These are phyloP conservation scores for Paramecium pentaurelia DNA, from an alignment of 73 alveolate genomes.

Conservation along the genomic window DNA sequence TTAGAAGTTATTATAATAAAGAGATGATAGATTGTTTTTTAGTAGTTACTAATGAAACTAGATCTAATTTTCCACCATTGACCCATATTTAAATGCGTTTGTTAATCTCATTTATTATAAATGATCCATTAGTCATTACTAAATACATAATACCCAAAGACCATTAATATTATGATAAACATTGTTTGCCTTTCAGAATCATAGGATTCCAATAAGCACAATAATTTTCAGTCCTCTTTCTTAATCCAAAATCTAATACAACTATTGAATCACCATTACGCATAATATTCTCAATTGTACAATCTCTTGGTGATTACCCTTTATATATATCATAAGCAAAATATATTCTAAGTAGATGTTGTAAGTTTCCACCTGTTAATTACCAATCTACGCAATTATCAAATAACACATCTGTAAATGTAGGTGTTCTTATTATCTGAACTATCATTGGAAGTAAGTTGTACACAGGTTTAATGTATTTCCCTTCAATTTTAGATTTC, in stretches of 20 bases:
- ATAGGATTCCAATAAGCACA: slow-evolving; percentile 17
- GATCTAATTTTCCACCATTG: not conserved
- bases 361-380: not conserved
- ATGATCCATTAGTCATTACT: slow-evolving; percentile 30
- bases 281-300: not conserved
- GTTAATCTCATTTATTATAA: not conserved
- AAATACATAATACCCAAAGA: not conserved
- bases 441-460: not conserved
- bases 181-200: not conserved
- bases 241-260: slow-evolving; percentile 10
- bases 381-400: slow-evolving; percentile 24
- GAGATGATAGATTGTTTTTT: not conserved
- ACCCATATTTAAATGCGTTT: not conserved
- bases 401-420: not conserved
- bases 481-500: not conserved
- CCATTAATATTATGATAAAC: not conserved
- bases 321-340: not conserved
- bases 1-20: not conserved
- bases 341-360: not conserved
- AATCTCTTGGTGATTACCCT: not conserved
- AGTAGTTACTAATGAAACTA: not conserved
- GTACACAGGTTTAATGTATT: not conserved
- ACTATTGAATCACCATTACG: slow-evolving; percentile 21
- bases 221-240: slow-evolving; percentile 15
- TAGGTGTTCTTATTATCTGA: not conserved